Conservation (phyloP, 1,284 basidiomycete species). For the Ustilago loliicola region DNA sequence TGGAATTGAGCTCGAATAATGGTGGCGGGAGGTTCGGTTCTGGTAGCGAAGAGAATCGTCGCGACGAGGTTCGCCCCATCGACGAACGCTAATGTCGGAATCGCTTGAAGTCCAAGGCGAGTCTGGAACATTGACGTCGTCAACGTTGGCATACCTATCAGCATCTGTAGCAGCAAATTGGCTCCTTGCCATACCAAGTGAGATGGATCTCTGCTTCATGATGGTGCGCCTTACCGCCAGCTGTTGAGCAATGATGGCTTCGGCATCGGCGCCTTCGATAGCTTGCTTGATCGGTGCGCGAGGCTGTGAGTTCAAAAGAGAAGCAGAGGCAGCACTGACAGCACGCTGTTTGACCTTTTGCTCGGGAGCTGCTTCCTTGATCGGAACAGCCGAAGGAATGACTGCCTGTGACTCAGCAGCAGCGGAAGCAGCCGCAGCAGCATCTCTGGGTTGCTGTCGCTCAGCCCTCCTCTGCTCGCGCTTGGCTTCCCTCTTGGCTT, state of each 20-base stretch:
- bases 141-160: not conserved
- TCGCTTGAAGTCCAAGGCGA: constrained; percentile 53
- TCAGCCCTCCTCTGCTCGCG: constrained; percentile 28
- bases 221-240: constrained; percentile 17
- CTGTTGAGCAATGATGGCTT: constrained; percentile 7
- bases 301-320: no score
- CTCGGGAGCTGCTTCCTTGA: not conserved
- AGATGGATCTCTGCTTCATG: constrained; percentile 35
- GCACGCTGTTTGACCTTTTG: not conserved
- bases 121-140: constrained; percentile 15
- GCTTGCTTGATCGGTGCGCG: not conserved
- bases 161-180: constrained; percentile 14
- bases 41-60: constrained; percentile 23
- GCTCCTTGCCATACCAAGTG: constrained; percentile 26
- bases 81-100: constrained; percentile 49
- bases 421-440: constrained; percentile 1
- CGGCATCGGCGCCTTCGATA: not conserved
- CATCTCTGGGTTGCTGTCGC: constrained; percentile 14
- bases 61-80: constrained; percentile 43
- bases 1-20: constrained; percentile 16
- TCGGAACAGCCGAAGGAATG: not conserved
- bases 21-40: constrained; percentile 10
- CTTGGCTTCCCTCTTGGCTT: constrained; percentile 31
- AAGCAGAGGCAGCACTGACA: constrained; percentile 6
- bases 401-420: not conserved